Base-by-base conservation (phyloP, 139 green algal species). In the Micractinium sp. region DNA sequence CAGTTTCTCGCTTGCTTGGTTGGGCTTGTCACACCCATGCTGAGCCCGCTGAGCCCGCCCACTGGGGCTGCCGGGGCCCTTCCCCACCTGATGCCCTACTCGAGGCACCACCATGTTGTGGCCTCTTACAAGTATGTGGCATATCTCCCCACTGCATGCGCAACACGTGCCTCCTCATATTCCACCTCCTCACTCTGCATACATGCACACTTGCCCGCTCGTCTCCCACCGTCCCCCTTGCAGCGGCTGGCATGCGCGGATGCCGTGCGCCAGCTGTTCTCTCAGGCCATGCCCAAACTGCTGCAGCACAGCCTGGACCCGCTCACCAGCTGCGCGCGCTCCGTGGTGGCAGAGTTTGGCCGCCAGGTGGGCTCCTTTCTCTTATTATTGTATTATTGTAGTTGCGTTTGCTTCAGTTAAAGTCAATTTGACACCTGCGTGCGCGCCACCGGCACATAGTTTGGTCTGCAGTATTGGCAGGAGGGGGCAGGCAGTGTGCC, bases 241-340 rank as follows among this genome's bases (percentile, higher is more conserved):
- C 85, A 89, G 74, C 86, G 41, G 53, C 53, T 66, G 31, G 56
- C 90, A 67, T 85, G 90, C 31, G 89, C 92, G 1, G 90, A 86
- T 1, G 86, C 91, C 0, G 77, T 97, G 16, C 71, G 85, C 16
- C 33, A 63, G 76, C 90, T 98, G n/a, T 93, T 97, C 56, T 56
- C 60, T 41, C 41, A 80, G 3, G 80, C 76, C 23, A 89, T 98
- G 82, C 76, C 93, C 80, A 90, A 88, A 76, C 90, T 97, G 87
- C 92, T 97, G 41, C 63, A 74, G 20, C 92, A 95, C 89, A 91
- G 76, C 29, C 90, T 98, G 47, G 89, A 92, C 38, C 96, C 96
- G 25, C 89, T 98, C 22, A 80, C 77, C 3, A 92, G 94, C n/a
- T 97, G 93, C 85, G 88, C 95, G 66, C 66, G 81, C 5, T 88